Percentiles rank a stretch among this genome's conserved stretches.
Conservation (phyloP, 352 stramenopile species). For the Plasmopara halstedii region DNA sequence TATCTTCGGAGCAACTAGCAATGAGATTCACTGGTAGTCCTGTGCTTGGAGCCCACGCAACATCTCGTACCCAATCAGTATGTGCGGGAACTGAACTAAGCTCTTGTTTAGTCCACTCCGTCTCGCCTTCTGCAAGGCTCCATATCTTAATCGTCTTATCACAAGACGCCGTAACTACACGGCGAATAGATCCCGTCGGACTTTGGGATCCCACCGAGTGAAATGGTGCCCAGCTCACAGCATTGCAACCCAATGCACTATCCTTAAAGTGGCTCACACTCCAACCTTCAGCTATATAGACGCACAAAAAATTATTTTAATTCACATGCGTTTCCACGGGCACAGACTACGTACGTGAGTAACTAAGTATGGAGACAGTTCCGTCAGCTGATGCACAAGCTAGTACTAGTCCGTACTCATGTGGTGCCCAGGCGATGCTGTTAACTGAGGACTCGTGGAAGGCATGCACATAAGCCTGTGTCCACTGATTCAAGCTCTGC, state of each 20-base stretch:
- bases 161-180: conserved; percentile 94
- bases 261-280: conserved; percentile 91
- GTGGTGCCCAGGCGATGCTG: conserved; percentile 92
- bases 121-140: conserved; percentile 67
- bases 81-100: conserved; percentile 78
- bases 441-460: conserved; percentile 92
- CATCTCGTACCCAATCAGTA: conserved; percentile 95
- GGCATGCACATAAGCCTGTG: conserved; percentile 84
- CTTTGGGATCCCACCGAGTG: conserved; percentile 49
- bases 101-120: conserved; percentile 75
- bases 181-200: conserved; percentile 42
- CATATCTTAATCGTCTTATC: conserved; percentile 98
- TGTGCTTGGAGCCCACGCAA: conserved; percentile 94
- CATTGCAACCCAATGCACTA: conserved; percentile 93
- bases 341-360: conserved; percentile 40
- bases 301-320: background rate
- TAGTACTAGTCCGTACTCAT: conserved; percentile 94
- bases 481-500: conserved; percentile 91
- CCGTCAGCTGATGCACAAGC: conserved; percentile 94
- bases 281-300: conserved; percentile 71
- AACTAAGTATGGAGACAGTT: conserved; percentile 86
- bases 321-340: background rate
- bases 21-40: conserved; percentile 92
- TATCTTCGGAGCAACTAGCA: conserved; percentile 86
- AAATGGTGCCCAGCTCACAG: conserved; percentile 94